Evolutionary conservation across 495 filamentous ascomycete species (phyloP), one percentile per base, ranked within the genome.

Genomic region (Penicillium malachiteum): DNA sequence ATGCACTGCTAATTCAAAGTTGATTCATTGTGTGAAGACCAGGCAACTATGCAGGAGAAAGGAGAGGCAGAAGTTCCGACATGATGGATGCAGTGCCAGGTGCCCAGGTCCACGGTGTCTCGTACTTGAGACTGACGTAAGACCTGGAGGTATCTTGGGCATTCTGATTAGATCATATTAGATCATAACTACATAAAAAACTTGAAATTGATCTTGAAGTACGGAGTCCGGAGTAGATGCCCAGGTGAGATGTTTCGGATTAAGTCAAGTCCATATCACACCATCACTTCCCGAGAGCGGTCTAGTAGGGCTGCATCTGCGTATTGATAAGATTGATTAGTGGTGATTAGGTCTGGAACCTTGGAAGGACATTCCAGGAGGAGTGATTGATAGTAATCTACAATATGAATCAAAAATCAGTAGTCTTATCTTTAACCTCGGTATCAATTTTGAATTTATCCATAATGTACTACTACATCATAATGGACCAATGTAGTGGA

Each of bases 321-420:
- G 39, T n/a, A n/a, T 18, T 46, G 43, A 46, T 46, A 46, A 46
- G 43, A 46, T 46, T 46, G 43, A 46, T 46, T 26, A 46, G 14
- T 26, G 21, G 7, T 46, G 21, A 33, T 7, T 8, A 32, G 11
- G 26, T 12, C 7, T 30, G 39, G 13, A 42, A 1, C 7, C 3
- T 46, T 43, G 34, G 16, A 37, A 4, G 21, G 4, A 26, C 21
- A 26, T 26, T 26, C 21, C 4, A 26, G 21, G 21, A 26, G 21
- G 21, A 26, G 21, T 26, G 21, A 26, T 26, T 26, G 21, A 26
- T 39, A 5, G 13, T 13, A n/a, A 39, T 12, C 37, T 11, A 14
- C 0, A 39, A 1, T 14, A 14, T 9, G 2, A 17, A 17, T 42
- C 39, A 10, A 17, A 9, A 42, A n/a, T n/a, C n/a, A n/a, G n/a